Percentiles rank a stretch among this genome's conserved stretches.
These are phyloP conservation scores for Ramaria rubella DNA, from an alignment of 768 basidiomycete species.

Conservation along the genomic window DNA sequence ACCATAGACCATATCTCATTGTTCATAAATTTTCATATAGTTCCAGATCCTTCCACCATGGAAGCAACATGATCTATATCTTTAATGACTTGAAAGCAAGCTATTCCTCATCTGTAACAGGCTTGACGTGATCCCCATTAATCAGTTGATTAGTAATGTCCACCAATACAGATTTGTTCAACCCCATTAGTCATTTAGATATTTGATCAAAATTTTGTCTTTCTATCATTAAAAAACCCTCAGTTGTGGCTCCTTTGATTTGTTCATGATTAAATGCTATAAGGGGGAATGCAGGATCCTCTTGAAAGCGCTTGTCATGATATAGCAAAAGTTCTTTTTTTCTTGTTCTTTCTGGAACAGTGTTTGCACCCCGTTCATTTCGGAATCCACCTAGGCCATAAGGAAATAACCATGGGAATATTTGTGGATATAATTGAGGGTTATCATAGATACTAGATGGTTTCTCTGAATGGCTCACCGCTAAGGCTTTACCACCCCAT, in stretches of 20 bases:
- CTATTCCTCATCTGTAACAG: background rate
- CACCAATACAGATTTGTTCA: constrained; percentile 31
- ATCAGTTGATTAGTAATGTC: constrained; percentile 31
- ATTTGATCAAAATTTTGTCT: constrained; percentile 18
- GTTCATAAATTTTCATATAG: no score
- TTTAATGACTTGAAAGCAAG: background rate
- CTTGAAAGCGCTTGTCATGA: constrained; percentile 36
- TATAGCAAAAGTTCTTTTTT: constrained; percentile 30
- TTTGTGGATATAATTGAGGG: no score
- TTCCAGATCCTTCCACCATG: constrained; percentile 19
- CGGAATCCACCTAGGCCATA: background rate
- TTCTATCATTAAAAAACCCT: constrained; percentile 26
- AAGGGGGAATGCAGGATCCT: constrained; percentile 30
- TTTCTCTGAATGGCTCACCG: background rate
- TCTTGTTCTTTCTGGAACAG: constrained; percentile 14
- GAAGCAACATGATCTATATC: background rate
- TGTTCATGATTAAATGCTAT: constrained; percentile 36
- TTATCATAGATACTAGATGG: background rate
- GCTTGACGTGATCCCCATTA: constrained; percentile 11
- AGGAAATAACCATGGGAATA: constrained; percentile 5
- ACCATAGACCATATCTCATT: no score
- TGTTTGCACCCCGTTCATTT: background rate
- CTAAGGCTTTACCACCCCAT: background rate
- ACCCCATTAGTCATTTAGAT: constrained; percentile 21
- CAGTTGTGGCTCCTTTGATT: constrained; percentile 23